These are phyloP conservation scores for Cyphellophora europaea DNA, from an alignment of 2,329 filamentous ascomycete genomes.

Conservation along the genomic window DNA sequence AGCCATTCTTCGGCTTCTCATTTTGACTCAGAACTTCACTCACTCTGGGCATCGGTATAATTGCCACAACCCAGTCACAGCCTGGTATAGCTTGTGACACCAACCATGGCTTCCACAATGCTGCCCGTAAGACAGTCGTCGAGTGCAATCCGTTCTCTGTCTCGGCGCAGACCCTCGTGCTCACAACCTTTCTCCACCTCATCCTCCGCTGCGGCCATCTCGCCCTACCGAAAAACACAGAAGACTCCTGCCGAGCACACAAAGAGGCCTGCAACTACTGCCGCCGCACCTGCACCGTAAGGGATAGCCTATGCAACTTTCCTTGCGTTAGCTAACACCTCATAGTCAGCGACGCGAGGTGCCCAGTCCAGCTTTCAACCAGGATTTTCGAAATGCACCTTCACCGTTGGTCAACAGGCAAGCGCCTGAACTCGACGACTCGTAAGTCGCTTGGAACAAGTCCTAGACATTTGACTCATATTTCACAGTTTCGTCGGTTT, in stretches of 20 bases:
- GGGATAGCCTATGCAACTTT: conserved; percentile 22
- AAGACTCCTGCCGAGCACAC: conserved; percentile 21
- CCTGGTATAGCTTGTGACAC: no score
- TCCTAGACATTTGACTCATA: conserved; percentile 1
- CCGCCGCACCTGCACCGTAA: conserved; percentile 44
- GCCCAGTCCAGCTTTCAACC: conserved; percentile 54
- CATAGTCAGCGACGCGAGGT: conserved; percentile 37
- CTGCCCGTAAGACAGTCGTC: conserved; percentile 42
- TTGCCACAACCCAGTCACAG: no score
- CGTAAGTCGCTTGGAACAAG: conserved; percentile 44
- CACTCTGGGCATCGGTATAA: no score
- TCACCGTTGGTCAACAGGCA: conserved; percentile 57
- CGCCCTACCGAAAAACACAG: conserved; percentile 34
- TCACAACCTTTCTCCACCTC: conserved; percentile 36
- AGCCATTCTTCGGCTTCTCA: no score
- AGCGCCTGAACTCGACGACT: conserved; percentile 64
- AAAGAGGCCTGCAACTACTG: conserved; percentile 39
- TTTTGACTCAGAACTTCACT: conserved; percentile 1
- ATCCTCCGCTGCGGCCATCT: conserved; percentile 33
- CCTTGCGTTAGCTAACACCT: not conserved
- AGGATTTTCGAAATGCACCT: conserved; percentile 50
- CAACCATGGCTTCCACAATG: conserved; percentile 28
- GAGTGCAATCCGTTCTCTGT: conserved; percentile 37
- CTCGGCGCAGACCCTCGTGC: conserved; percentile 30
- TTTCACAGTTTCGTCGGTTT: conserved; percentile 72